These are phyloP conservation scores for Epichloe sp. DNA, from an alignment of 2,329 filamentous ascomycete species.

Conservation along the genomic window DNA sequence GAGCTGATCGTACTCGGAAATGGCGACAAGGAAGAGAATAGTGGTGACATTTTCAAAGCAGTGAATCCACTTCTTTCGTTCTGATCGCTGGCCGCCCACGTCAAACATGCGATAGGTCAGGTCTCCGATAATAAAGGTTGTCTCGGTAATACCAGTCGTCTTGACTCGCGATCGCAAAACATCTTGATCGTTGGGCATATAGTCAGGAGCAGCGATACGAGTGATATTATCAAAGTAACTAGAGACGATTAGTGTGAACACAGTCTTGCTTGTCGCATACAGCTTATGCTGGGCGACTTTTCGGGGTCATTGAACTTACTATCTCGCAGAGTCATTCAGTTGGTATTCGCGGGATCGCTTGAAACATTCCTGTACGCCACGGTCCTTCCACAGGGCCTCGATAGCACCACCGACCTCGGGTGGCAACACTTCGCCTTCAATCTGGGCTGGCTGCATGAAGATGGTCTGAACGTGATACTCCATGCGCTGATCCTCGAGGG, in stretches of 20 bases:
- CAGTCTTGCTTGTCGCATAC: not conserved
- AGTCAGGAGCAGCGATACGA: slow-evolving; percentile 80
- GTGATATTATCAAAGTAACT: slow-evolving; percentile 95
- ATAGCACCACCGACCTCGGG: slow-evolving; percentile 90
- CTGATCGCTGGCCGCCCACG: slow-evolving; percentile 80
- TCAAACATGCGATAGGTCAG: slow-evolving; percentile 97
- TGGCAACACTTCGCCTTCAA: slow-evolving; percentile 88
- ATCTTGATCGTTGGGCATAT: slow-evolving; percentile 92
- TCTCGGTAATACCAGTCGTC: slow-evolving; percentile 93
- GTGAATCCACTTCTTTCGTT: slow-evolving; percentile 96
- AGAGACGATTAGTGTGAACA: slow-evolving; percentile 19
- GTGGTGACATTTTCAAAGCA: slow-evolving; percentile 97
- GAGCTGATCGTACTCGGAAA: slow-evolving; percentile 92
- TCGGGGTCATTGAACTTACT: slow-evolving; percentile 36
- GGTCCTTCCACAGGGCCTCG: slow-evolving; percentile 84
- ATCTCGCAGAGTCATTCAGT: slow-evolving; percentile 90
- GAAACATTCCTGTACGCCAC: slow-evolving; percentile 88
- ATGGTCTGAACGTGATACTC: slow-evolving; percentile 98
- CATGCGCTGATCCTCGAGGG: slow-evolving; percentile 80
- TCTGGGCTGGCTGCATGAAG: slow-evolving; percentile 96
- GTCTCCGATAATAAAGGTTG: slow-evolving; percentile 80
- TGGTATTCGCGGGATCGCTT: slow-evolving; percentile 93
- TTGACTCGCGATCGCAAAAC: slow-evolving; percentile 79
- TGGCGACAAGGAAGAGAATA: slow-evolving; percentile 91
- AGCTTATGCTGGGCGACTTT: not conserved